Evolutionary conservation across 805 yeast genomes (phyloP).

Genomic region (Yamadazyma scolyti): DNA sequence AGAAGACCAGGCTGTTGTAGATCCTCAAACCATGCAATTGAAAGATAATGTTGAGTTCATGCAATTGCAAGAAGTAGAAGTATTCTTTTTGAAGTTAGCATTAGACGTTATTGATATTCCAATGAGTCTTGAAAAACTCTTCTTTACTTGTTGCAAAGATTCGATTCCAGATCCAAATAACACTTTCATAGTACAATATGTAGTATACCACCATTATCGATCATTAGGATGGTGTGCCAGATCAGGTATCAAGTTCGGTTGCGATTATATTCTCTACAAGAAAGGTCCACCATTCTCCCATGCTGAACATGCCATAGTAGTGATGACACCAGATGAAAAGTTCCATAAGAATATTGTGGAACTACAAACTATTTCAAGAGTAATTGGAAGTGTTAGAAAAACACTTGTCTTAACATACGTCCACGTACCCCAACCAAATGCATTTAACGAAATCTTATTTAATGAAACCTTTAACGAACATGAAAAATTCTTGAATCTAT

Average conservation of each 20-base stretch:
- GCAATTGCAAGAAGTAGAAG: conserved; percentile 75
- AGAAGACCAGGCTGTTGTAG: conserved; percentile 11
- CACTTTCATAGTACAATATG: conserved; percentile 52
- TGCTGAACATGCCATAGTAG: conserved; percentile 75
- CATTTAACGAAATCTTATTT: conserved; percentile 15
- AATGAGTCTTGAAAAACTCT: conserved; percentile 14
- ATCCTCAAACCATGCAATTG: conserved; percentile 8
- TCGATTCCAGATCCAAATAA: conserved; percentile 11
- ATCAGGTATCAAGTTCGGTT: conserved; percentile 88
- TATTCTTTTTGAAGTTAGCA: conserved; percentile 61
- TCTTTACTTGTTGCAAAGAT: conserved; percentile 17
- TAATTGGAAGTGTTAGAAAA: conserved; percentile 84
- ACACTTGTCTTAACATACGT: conserved; percentile 68
- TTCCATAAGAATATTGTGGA: conserved; percentile 53
- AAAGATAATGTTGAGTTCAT: conserved; percentile 40
- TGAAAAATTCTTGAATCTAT: conserved; percentile 20
- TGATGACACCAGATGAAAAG: conserved; percentile 39
- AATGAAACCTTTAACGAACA: conserved; percentile 12
- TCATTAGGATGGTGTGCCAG: conserved; percentile 94
- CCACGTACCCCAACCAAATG: conserved; percentile 43
- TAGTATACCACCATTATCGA: conserved; percentile 81
- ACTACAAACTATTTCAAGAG: conserved; percentile 66
- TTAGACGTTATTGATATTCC: conserved; percentile 47
- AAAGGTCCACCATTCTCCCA: conserved; percentile 96
- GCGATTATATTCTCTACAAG: conserved; percentile 77